Conservation (phyloP, 2,329 filamentous ascomycete species). For the Alternaria tenuissima region DNA sequence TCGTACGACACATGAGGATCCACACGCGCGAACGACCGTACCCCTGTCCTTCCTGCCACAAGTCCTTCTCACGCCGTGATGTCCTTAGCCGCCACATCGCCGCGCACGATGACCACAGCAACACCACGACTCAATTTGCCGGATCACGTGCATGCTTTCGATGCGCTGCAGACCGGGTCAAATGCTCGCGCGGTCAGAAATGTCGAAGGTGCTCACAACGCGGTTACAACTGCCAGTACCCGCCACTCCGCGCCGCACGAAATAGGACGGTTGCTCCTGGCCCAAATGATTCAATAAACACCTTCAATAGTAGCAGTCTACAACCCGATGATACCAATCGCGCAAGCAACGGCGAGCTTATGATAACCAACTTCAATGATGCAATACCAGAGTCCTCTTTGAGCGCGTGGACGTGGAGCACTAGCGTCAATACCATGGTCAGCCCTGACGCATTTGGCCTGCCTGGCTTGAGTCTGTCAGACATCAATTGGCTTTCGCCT, state of each 20-base stretch:
- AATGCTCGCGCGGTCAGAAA: conserved; percentile 37
- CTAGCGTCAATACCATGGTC: neutral
- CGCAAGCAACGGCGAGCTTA: neutral
- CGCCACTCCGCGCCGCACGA: conserved; percentile 10
- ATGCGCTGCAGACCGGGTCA: conserved; percentile 38
- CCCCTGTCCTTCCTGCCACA: conserved; percentile 18
- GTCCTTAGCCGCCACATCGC: conserved; percentile 15
- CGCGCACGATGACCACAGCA: conserved; percentile 13
- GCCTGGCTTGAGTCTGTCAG: conserved; percentile 11
- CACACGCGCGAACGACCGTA: conserved; percentile 24
- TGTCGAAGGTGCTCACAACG: conserved; percentile 37
- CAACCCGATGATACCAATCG: neutral
- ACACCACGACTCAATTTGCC: neutral
- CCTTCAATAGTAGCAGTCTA: neutral
- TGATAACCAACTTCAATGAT: neutral
- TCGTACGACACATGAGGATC: conserved; percentile 20
- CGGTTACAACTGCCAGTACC: conserved; percentile 32
- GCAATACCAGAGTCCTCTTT: neutral
- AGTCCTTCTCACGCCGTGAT: conserved; percentile 16
- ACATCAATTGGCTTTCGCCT: conserved; percentile 20
- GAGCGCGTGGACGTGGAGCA: conserved; percentile 3
- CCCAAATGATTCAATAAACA: neutral
- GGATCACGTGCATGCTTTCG: conserved; percentile 33
- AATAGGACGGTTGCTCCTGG: neutral
- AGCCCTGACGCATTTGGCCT: conserved; percentile 6